These are phyloP conservation scores for Xylaria sp. DNA, from an alignment of 2,329 filamentous ascomycete genomes.

Conservation along the genomic window DNA sequence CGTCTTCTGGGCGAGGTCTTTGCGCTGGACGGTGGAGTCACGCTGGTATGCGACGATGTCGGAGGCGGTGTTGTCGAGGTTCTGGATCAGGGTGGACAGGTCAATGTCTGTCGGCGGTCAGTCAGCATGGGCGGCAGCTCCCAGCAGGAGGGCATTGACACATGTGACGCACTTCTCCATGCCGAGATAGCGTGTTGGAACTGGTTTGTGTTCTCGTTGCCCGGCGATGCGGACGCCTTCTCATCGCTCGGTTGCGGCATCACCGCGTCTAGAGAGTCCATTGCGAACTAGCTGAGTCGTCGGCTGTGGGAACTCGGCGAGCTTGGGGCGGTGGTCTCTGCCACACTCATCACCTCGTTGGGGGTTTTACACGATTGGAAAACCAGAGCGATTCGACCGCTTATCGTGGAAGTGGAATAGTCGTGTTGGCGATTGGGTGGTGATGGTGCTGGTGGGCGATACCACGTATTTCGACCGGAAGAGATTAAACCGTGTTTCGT, in stretches of 20 bases:
- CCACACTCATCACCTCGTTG: slow-evolving; percentile 42
- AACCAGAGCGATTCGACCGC: not conserved
- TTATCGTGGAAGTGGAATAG: not conserved
- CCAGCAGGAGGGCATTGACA: slow-evolving; percentile 21
- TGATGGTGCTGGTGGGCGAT: not conserved
- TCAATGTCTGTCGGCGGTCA: slow-evolving; percentile 75
- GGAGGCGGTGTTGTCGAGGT: slow-evolving; percentile 90
- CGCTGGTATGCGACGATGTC: slow-evolving; percentile 94
- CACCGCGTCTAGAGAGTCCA: slow-evolving; percentile 43
- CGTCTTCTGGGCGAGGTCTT: slow-evolving; percentile 98
- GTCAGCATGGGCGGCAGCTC: slow-evolving; percentile 38
- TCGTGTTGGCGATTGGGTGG: slow-evolving; percentile 8
- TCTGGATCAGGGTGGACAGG: slow-evolving; percentile 82
- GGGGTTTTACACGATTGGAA: slow-evolving; percentile 22
- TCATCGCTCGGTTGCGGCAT: slow-evolving; percentile 41
- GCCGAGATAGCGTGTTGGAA: slow-evolving; percentile 96
- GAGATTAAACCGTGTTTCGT: slow-evolving; percentile 28
- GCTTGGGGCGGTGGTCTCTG: slow-evolving; percentile 34
- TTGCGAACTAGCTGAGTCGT: slow-evolving; percentile 36
- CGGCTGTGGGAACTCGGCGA: slow-evolving; percentile 38
- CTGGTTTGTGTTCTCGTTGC: slow-evolving; percentile 78
- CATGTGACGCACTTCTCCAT: slow-evolving; percentile 80
- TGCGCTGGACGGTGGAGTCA: slow-evolving; percentile 94
- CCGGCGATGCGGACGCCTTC: slow-evolving; percentile 40
- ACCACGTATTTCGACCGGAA: not conserved